These are phyloP conservation scores for Cymbomonas tetramitiformis DNA, from an alignment of 139 green algal genomes.

Conservation along the genomic window DNA sequence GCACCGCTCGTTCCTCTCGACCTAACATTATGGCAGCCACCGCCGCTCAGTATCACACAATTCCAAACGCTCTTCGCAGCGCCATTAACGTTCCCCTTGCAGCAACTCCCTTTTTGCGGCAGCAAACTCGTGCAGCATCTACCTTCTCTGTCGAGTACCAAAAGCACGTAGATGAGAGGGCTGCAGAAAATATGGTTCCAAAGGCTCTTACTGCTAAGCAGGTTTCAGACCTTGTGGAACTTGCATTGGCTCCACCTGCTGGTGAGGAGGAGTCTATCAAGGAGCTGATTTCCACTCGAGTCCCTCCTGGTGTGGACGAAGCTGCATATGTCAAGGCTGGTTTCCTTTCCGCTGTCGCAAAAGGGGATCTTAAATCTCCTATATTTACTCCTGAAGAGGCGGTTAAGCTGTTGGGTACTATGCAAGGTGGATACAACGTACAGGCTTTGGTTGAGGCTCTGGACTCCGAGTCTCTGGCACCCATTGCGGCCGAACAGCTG, in stretches of 20 bases:
- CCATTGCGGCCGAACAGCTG: constrained; percentile 3
- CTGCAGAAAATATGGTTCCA: neutral
- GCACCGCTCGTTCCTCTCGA: no score
- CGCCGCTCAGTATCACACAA: no score
- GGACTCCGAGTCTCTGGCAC: constrained; percentile 7
- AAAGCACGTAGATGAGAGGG: neutral
- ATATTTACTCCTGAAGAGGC: constrained; percentile 3
- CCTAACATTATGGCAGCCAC: no score
- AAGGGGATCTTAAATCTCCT: neutral
- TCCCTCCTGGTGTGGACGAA: constrained; percentile 22
- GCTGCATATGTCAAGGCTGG: constrained; percentile 23
- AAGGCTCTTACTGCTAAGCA: constrained; percentile 9
- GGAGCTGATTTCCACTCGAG: constrained; percentile 9
- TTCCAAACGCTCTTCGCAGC: no score
- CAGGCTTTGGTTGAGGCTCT: constrained; percentile 5
- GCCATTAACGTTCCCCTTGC: no score
- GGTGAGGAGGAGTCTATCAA: neutral
- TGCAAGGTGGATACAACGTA: constrained; percentile 27
- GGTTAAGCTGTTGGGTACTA: constrained; percentile 12
- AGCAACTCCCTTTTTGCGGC: no score
- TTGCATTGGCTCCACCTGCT: neutral
- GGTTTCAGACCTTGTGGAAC: neutral
- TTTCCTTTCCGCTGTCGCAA: constrained; percentile 6
- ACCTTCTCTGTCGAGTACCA: constrained; percentile 5
- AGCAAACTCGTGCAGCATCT: neutral